Evolutionary conservation across 768 basidiomycete species (phyloP).

Genomic region (Russula compacta): DNA sequence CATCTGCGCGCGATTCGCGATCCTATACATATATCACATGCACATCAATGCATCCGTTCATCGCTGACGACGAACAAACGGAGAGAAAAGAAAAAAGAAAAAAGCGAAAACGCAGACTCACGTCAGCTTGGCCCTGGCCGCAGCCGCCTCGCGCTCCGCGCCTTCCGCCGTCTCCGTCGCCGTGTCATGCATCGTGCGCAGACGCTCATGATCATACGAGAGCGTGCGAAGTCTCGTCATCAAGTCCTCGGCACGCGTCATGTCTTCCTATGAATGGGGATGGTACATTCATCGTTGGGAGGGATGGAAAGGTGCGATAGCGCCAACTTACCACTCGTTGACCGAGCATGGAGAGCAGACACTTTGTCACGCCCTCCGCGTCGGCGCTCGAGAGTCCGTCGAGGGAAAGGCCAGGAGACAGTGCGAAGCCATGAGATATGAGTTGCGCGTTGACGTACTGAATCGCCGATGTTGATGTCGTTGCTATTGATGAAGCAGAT

Average conservation of each 20-base stretch:
- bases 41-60: too few species aligned
- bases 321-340: slow-evolving; percentile 59
- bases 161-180: slow-evolving; percentile 53
- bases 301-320: too few species aligned
- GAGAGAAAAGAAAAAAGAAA: too few species aligned
- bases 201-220: slow-evolving; percentile 72
- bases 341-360: slow-evolving; percentile 64
- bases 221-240: slow-evolving; percentile 67
- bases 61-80: too few species aligned
- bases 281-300: too few species aligned
- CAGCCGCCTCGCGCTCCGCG: slow-evolving; percentile 70
- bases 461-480: slow-evolving; percentile 46
- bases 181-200: slow-evolving; percentile 52
- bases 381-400: slow-evolving; percentile 52
- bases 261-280: slow-evolving; percentile 57
- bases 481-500: slow-evolving; percentile 35
- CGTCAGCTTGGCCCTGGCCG: slow-evolving; percentile 64
- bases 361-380: slow-evolving; percentile 55
- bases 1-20: slow-evolving; percentile 45
- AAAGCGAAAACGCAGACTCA: slow-evolving; percentile 31
- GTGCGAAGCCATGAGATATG: slow-evolving; percentile 68
- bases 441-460: slow-evolving; percentile 80
- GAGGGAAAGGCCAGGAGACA: slow-evolving; percentile 54
- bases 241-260: slow-evolving; percentile 68
- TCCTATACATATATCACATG: slow-evolving; percentile 24